Conservation (phyloP, 2,329 filamentous ascomycete species). For the Alternaria sp. region DNA sequence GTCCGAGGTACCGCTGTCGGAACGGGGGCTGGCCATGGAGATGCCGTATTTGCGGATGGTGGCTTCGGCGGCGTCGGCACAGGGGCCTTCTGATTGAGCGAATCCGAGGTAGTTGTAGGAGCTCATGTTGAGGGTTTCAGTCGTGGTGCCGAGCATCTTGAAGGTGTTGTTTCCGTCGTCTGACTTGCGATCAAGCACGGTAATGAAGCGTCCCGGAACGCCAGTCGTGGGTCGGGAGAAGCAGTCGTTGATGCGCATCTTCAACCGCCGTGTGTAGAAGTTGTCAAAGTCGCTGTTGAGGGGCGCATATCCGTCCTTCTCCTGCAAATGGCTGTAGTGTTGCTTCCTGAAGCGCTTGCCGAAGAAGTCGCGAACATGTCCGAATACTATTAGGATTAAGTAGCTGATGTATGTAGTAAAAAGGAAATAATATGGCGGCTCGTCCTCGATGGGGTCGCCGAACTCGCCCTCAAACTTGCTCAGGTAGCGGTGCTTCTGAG, state of each 20-base stretch:
- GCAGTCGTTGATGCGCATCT: constrained; percentile 95
- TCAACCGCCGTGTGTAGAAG: constrained; percentile 92
- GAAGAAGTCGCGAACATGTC: constrained; percentile 96
- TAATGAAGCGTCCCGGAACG: constrained; percentile 93
- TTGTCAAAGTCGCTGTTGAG: constrained; percentile 99
- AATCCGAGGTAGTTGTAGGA: constrained; percentile 99
- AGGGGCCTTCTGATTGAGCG: constrained; percentile 95
- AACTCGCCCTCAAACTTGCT: constrained; percentile 88
- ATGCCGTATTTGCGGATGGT: constrained; percentile 86
- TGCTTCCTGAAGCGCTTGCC: constrained; percentile 92
- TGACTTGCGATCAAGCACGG: constrained; percentile 87
- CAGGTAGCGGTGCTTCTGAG: constrained; percentile 83
- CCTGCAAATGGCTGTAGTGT: constrained; percentile 84
- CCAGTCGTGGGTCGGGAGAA: constrained; percentile 92
- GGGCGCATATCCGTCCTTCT: constrained; percentile 88
- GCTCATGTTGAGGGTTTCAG: constrained; percentile 97
- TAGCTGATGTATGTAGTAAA: constrained; percentile 99
- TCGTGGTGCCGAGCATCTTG: constrained; percentile 85
- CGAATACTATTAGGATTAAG: constrained; percentile 91
- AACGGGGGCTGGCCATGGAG: constrained; percentile 79
- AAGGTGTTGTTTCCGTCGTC: constrained; percentile 93
- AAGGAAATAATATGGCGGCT: constrained; percentile 95
- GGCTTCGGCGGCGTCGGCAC: constrained; percentile 90
- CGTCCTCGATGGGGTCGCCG: constrained; percentile 85
- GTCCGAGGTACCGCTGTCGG: constrained; percentile 86